These are phyloP conservation scores for Pseudomonodictys pantanalensis DNA, from an alignment of 495 filamentous ascomycete genomes.

Conservation along the genomic window DNA sequence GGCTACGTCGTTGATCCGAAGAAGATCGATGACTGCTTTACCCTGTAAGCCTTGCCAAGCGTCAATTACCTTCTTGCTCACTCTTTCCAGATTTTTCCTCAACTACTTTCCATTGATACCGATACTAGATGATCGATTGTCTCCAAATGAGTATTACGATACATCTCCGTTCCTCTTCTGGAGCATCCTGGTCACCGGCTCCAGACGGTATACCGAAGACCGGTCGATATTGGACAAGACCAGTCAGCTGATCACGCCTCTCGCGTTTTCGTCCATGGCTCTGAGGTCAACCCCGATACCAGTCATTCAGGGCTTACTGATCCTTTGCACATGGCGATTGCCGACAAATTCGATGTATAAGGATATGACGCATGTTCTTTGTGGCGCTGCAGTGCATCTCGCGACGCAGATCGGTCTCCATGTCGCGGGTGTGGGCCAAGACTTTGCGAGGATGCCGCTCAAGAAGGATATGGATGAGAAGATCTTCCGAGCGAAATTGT, in stretches of 20 bases:
- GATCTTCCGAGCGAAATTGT: slow-evolving; percentile 20
- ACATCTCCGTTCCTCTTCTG: slow-evolving; percentile 53
- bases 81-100: slow-evolving; percentile 45
- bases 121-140: slow-evolving; percentile 44
- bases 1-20: slow-evolving; percentile 16
- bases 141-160: slow-evolving; percentile 46
- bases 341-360: slow-evolving; percentile 46
- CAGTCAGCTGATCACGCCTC: slow-evolving; percentile 44
- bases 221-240: slow-evolving; percentile 47
- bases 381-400: slow-evolving; percentile 26
- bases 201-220: slow-evolving; percentile 44
- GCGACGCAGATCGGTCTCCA: slow-evolving; percentile 28
- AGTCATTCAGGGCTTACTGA: slow-evolving; percentile 49
- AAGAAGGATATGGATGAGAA: slow-evolving; percentile 21
- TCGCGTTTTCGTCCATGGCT: slow-evolving; percentile 47
- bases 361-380: slow-evolving; percentile 37
- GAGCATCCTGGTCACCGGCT: slow-evolving; percentile 40
- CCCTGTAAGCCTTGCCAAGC: slow-evolving; percentile 6
- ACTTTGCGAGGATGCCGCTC: slow-evolving; percentile 22
- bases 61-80: neutral
- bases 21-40: slow-evolving; percentile 25
- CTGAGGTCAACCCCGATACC: slow-evolving; percentile 45
- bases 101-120: slow-evolving; percentile 50
- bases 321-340: slow-evolving; percentile 52
- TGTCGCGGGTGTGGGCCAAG: slow-evolving; percentile 26